Evolutionary conservation across 208 protist species (phyloP).

Genomic region (Leishmania turanica): DNA sequence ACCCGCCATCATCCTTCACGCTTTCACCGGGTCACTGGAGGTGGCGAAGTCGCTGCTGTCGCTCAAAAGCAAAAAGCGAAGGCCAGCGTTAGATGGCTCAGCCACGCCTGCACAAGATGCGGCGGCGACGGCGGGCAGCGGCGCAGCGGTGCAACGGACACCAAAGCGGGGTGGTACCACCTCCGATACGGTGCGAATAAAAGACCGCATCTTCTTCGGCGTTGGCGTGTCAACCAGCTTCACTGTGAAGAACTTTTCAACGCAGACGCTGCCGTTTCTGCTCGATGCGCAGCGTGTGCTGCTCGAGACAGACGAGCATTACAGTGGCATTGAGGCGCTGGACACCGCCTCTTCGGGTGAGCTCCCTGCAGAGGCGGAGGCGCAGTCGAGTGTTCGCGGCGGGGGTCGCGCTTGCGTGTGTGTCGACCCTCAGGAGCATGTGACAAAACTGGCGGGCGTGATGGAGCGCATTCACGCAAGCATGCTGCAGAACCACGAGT

Average conservation of each 20-base stretch:
- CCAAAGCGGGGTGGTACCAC: constrained; percentile 10
- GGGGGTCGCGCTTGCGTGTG: background rate
- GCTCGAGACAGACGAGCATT: constrained; percentile 71
- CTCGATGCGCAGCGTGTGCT: constrained; percentile 43
- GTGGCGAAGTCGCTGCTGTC: constrained; percentile 68
- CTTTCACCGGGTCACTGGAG: constrained; percentile 73
- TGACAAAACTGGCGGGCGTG: constrained; percentile 4
- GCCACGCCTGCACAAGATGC: background rate
- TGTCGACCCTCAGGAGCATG: constrained; percentile 19
- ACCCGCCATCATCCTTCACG: constrained; percentile 80
- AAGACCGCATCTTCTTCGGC: constrained; percentile 66
- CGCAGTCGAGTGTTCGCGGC: too few species aligned
- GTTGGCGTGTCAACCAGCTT: constrained; percentile 62
- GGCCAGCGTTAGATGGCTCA: too few species aligned
- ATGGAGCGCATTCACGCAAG: constrained; percentile 8
- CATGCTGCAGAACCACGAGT: constrained; percentile 9
- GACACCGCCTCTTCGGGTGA: background rate
- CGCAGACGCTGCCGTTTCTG: constrained; percentile 54
- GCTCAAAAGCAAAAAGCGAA: constrained; percentile 53
- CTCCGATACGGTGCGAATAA: constrained; percentile 29
- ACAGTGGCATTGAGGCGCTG: constrained; percentile 11
- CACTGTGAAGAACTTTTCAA: constrained; percentile 54
- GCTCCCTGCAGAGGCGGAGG: background rate
- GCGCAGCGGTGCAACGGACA: background rate
- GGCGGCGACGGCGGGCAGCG: background rate